These are phyloP conservation scores for Vitis hybrid DNA, from an alignment of 177 flowering plant species.

Conservation along the genomic window DNA sequence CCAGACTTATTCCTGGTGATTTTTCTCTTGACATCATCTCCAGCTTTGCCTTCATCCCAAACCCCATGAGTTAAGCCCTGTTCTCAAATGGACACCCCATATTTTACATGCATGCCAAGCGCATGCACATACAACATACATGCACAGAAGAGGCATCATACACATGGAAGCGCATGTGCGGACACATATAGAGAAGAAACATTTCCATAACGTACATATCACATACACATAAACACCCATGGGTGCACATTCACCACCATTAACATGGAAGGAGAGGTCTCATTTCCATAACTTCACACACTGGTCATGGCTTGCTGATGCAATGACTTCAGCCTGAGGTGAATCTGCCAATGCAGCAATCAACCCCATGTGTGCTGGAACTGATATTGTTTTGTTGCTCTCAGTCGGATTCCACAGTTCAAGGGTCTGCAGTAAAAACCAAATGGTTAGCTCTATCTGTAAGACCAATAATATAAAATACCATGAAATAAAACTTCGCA, in stretches of 20 bases:
- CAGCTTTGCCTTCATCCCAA: not conserved
- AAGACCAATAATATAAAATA: not conserved
- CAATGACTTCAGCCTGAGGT: conserved; percentile 15
- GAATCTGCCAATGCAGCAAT: conserved; percentile 19
- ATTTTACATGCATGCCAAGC: too few species aligned
- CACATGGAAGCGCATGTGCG: too few species aligned
- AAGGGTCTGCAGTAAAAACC: conserved; percentile 15
- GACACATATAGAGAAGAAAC: too few species aligned
- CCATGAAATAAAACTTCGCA: not conserved
- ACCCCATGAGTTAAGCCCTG: not conserved
- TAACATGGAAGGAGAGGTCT: not conserved
- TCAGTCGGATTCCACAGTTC: conserved; percentile 26
- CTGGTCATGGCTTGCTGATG: conserved; percentile 28
- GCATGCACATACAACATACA: too few species aligned
- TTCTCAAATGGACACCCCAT: too few species aligned
- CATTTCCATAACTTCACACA: conserved; percentile 32
- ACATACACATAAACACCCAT: too few species aligned
- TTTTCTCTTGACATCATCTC: not conserved
- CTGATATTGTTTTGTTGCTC: conserved; percentile 14
- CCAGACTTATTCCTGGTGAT: not conserved
- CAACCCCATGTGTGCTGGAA: conserved; percentile 22
- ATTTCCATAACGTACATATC: too few species aligned
- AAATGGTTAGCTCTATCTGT: not conserved
- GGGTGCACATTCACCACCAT: not conserved
- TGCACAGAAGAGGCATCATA: too few species aligned